phyloP scores from a whole-genome alignment of 2,329 filamentous ascomycete species.

The Madurella fahalii region DNA sequence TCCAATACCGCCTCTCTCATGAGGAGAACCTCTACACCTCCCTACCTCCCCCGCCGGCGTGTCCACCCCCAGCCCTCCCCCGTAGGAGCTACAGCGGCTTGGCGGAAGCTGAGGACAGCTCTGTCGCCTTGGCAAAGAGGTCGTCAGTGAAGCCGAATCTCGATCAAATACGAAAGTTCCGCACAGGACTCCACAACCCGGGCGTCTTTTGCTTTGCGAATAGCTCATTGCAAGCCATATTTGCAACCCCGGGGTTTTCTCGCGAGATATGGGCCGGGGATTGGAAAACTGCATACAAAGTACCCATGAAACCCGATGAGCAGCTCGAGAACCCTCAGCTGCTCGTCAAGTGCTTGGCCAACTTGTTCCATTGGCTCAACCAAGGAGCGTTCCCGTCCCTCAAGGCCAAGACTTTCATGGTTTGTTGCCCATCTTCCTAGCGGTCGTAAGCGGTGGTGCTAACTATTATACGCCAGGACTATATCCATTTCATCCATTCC shows the following conservation, averaged over 20 bases:
- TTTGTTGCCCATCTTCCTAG: constrained; percentile 35
- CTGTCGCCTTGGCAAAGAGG: constrained; percentile 37
- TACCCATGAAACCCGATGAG: constrained; percentile 60
- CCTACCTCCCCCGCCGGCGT: constrained; percentile 54
- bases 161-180: constrained; percentile 49
- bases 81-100: constrained; percentile 78
- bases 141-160: constrained; percentile 28
- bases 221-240: constrained; percentile 78
- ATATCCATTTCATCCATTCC: constrained; percentile 59
- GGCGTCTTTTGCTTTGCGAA: constrained; percentile 89
- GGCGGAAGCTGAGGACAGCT: constrained; percentile 35
- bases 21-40: constrained; percentile 41
- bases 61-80: constrained; percentile 65
- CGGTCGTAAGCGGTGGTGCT: constrained; percentile 20
- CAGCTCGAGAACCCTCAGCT: constrained; percentile 52
- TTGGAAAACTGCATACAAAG: constrained; percentile 62
- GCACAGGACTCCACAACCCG: constrained; percentile 70
- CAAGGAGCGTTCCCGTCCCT: constrained; percentile 48
- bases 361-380: constrained; percentile 55
- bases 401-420: constrained; percentile 54
- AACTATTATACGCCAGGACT: constrained; percentile 44
- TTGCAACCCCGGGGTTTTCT: constrained; percentile 67
- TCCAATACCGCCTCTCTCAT: constrained; percentile 16
- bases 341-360: constrained; percentile 56
- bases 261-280: constrained; percentile 56